Evolutionary conservation across 805 yeast species (phyloP).

Genomic region (Barnettozyma botsteinii): DNA sequence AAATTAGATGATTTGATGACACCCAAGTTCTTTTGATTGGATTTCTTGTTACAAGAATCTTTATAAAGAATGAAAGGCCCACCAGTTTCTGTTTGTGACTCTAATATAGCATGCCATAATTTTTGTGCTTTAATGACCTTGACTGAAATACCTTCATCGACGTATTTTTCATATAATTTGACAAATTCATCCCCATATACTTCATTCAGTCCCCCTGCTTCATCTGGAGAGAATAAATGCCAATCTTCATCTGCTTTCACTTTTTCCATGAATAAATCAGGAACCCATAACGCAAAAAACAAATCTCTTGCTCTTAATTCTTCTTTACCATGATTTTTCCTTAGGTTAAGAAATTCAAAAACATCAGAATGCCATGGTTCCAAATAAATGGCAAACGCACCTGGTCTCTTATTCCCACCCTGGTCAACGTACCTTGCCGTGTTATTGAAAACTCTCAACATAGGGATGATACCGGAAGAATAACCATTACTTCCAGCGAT

Average conservation of each 20-base stretch:
- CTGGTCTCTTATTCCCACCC: slow-evolving; percentile 98
- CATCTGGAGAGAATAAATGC: slow-evolving; percentile 87
- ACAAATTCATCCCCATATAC: slow-evolving; percentile 83
- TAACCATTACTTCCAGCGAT: slow-evolving; percentile 92
- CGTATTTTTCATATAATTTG: slow-evolving; percentile 65
- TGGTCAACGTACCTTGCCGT: slow-evolving; percentile 97
- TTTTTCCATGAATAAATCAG: slow-evolving; percentile 90
- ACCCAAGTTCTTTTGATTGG: slow-evolving; percentile 91
- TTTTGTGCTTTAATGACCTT: slow-evolving; percentile 81
- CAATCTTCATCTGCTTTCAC: slow-evolving; percentile 76
- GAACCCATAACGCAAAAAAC: slow-evolving; percentile 91
- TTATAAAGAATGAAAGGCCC: slow-evolving; percentile 93
- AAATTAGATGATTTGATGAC: slow-evolving; percentile 88
- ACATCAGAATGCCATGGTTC: slow-evolving; percentile 98
- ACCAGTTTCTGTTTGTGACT: slow-evolving; percentile 95
- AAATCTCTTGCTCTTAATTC: slow-evolving; percentile 91
- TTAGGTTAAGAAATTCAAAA: slow-evolving; percentile 77
- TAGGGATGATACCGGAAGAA: slow-evolving; percentile 89
- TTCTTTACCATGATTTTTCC: slow-evolving; percentile 95
- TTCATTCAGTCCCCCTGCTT: slow-evolving; percentile 82
- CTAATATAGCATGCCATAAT: slow-evolving; percentile 84
- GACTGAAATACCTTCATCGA: slow-evolving; percentile 58
- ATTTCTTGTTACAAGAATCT: slow-evolving; percentile 83
- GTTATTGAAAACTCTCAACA: slow-evolving; percentile 91
- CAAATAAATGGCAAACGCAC: slow-evolving; percentile 89